Percentiles rank a stretch among this genome's conserved stretches.
Conservation (phyloP, 2,329 filamentous ascomycete genomes). For the Exophiala xenobiotica region DNA sequence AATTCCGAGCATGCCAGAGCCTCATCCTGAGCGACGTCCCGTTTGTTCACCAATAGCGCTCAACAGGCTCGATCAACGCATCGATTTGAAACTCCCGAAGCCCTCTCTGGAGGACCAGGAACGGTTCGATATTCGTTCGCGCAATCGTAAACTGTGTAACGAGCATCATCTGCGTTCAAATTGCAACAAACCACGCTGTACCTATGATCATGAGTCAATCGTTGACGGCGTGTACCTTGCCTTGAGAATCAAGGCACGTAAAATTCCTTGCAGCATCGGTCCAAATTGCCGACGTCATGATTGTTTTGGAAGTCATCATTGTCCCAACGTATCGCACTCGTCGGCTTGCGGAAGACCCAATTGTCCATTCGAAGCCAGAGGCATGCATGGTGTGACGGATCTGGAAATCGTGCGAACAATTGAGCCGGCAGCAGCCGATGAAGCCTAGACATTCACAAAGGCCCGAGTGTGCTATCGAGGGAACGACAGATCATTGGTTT, state of each 20-base stretch:
- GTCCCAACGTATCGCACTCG: slow-evolving; percentile 18
- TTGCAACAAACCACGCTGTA: slow-evolving; percentile 35
- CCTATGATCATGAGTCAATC: slow-evolving; percentile 49
- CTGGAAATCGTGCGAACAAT: slow-evolving; percentile 16
- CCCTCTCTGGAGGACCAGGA: slow-evolving; percentile 12
- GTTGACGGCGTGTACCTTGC: slow-evolving; percentile 41
- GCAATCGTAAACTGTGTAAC: slow-evolving; percentile 22
- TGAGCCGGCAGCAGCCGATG: slow-evolving; percentile 7
- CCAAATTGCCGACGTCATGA: slow-evolving; percentile 43
- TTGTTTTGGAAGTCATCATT: slow-evolving; percentile 48
- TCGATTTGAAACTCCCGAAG: slow-evolving; percentile 23
- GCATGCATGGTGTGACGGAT: slow-evolving; percentile 17
- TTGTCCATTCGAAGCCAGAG: slow-evolving; percentile 13
- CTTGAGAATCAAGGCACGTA: slow-evolving; percentile 46
- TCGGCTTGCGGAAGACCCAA: slow-evolving; percentile 13
- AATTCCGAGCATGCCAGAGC: slow-evolving; percentile 9
- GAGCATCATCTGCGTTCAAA: slow-evolving; percentile 22
- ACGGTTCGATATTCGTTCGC: slow-evolving; percentile 14
- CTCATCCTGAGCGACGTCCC: slow-evolving; percentile 17
- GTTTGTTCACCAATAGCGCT: slow-evolving; percentile 18
- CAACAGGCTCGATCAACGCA: slow-evolving; percentile 21
- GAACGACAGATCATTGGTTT: no score
- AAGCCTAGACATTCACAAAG: neutral
- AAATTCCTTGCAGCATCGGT: slow-evolving; percentile 43
- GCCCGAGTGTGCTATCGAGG: neutral